phyloP scores from a whole-genome alignment of 2,329 filamentous ascomycete genomes.

The Venturia carpophila region DNA sequence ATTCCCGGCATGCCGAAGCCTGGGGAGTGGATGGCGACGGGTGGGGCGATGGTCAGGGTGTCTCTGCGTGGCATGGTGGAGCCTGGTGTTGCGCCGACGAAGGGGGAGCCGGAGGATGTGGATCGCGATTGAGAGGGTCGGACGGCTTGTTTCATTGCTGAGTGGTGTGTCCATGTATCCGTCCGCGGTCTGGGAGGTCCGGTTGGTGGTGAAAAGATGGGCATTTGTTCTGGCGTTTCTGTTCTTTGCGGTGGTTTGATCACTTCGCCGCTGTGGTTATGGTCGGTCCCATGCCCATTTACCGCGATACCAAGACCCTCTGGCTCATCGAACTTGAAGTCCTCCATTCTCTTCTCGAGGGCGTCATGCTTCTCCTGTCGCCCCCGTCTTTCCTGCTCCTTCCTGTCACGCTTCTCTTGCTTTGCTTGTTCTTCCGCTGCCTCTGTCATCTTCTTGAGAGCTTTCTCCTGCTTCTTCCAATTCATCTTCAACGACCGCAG shows the following conservation, averaged over 20 bases:
- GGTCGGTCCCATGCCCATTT: background rate
- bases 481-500: conserved; percentile 34
- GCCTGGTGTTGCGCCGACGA: background rate
- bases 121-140: conserved; percentile 8
- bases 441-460: conserved; percentile 15
- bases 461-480: conserved; percentile 23
- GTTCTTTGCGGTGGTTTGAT: conserved; percentile 7
- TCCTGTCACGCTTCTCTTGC: conserved; percentile 16
- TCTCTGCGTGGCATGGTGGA: conserved; percentile 10
- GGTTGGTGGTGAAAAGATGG: background rate
- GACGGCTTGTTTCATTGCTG: conserved; percentile 1
- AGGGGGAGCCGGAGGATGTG: conserved; percentile 12
- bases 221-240: conserved; percentile 10
- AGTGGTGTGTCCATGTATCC: conserved; percentile 4
- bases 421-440: conserved; percentile 20
- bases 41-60: conserved; percentile 10
- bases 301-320: conserved; percentile 17
- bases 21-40: conserved; percentile 3
- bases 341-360: conserved; percentile 14
- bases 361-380: background rate
- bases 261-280: background rate
- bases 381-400: conserved; percentile 20
- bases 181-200: background rate
- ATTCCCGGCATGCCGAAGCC: conserved; percentile 16
- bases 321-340: conserved; percentile 15